These are phyloP conservation scores for Pleurozium schreberi DNA, from an alignment of 225 moss, liverwort and hornwort species.

Conservation along the genomic window DNA sequence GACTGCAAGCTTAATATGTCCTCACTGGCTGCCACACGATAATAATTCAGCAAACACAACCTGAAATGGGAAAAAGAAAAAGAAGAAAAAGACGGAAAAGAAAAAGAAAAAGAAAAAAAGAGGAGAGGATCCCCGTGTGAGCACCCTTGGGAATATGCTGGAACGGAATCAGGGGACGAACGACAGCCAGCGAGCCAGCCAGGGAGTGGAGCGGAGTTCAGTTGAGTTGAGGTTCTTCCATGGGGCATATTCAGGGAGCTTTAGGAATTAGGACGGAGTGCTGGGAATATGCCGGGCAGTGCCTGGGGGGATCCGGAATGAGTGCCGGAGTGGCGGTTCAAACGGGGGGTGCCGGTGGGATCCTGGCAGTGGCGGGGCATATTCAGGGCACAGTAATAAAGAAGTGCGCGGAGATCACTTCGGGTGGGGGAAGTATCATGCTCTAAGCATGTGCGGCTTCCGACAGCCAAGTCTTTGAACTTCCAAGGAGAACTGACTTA, in stretches of 20 bases:
- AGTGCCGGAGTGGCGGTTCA: neutral
- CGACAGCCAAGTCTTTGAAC: neutral
- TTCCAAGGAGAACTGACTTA: too few species aligned
- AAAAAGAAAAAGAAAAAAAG: too few species aligned
- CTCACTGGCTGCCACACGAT: neutral
- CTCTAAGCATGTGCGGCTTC: neutral
- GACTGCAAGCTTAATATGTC: neutral
- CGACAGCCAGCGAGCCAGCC: too few species aligned
- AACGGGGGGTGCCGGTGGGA: neutral
- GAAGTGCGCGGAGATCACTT: neutral
- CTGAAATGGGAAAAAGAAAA: neutral
- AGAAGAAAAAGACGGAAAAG: too few species aligned
- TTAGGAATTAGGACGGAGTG: too few species aligned
- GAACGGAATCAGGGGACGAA: too few species aligned
- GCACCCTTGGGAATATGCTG: neutral
- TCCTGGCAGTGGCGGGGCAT: neutral
- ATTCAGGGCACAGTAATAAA: neutral
- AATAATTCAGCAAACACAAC: neutral
- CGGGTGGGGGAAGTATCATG: neutral
- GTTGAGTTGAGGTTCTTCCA: neutral
- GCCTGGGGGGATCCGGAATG: neutral
- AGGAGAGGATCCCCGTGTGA: neutral
- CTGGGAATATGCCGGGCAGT: neutral
- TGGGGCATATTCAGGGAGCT: neutral
- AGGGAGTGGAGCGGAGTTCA: too few species aligned